Evolutionary conservation across 345 rosid species (phyloP).

Genomic region (Cochlearia excelsa): DNA sequence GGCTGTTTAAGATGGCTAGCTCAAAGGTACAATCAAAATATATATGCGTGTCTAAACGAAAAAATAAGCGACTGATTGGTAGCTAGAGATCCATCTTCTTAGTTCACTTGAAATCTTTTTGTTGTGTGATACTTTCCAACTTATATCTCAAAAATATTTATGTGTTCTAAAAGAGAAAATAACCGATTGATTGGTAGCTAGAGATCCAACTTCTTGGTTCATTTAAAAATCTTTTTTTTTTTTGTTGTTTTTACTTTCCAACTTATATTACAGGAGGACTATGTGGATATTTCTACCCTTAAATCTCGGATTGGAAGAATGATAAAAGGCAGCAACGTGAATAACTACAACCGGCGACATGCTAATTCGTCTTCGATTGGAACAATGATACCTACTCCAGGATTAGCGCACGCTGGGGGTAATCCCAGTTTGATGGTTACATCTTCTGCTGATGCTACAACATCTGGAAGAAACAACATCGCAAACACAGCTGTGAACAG

Average conservation of each 20-base stretch:
- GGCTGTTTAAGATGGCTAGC: constrained; percentile 62
- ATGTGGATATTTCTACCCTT: constrained; percentile 57
- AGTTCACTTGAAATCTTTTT: background rate
- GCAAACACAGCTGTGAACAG: constrained; percentile 49
- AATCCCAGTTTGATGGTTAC: constrained; percentile 61
- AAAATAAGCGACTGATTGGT: background rate
- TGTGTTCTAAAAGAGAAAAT: background rate
- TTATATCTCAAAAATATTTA: constrained; percentile 8
- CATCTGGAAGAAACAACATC: constrained; percentile 52
- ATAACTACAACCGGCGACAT: constrained; percentile 44
- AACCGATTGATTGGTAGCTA: background rate
- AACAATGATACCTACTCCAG: constrained; percentile 92
- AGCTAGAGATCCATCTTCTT: constrained; percentile 15
- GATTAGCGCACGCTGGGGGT: constrained; percentile 60
- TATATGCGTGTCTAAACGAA: background rate
- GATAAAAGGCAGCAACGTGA: constrained; percentile 36
- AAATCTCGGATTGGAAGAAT: constrained; percentile 49
- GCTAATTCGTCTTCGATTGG: constrained; percentile 52
- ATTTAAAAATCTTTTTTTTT: background rate
- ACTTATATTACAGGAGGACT: constrained; percentile 51
- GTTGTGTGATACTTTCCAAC: background rate
- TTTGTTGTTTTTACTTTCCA: background rate
- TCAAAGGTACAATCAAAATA: constrained; percentile 49
- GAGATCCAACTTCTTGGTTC: constrained; percentile 14
- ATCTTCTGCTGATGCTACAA: constrained; percentile 64